Evolutionary conservation across 257 asterid species (phyloP).

Genomic region (Asclepias syriaca): DNA sequence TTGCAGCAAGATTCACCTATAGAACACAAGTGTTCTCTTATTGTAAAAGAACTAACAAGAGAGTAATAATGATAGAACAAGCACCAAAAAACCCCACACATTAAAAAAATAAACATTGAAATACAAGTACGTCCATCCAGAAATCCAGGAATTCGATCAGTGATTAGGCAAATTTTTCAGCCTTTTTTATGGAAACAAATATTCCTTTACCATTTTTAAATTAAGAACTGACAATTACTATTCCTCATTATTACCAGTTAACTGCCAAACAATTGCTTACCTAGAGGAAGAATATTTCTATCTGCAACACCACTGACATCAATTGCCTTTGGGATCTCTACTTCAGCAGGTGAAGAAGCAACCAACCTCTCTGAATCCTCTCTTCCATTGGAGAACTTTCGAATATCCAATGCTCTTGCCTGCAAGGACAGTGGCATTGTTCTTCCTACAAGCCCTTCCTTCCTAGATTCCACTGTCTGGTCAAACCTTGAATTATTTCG

Average conservation of each 20-base stretch:
- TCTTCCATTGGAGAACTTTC: conserved; percentile 44
- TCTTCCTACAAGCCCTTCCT: conserved; percentile 68
- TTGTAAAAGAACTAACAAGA: background rate
- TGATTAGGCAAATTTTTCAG: conserved; percentile 32
- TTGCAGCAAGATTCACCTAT: background rate
- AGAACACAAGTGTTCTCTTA: background rate
- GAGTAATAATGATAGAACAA: background rate
- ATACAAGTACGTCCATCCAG: conserved; percentile 30
- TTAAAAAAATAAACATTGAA: background rate
- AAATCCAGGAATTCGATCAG: conserved; percentile 35
- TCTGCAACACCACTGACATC: conserved; percentile 41
- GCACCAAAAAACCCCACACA: background rate
- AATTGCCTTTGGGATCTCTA: conserved; percentile 42
- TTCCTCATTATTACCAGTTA: conserved; percentile 38
- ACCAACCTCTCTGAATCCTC: conserved; percentile 52
- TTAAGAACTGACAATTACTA: conserved; percentile 23
- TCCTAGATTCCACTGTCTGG: conserved; percentile 65
- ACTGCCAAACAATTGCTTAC: conserved; percentile 43
- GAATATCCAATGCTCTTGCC: conserved; percentile 57
- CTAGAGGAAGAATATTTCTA: conserved; percentile 34
- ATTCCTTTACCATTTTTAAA: background rate
- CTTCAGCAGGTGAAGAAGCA: conserved; percentile 43
- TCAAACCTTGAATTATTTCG: conserved; percentile 64
- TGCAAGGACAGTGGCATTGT: conserved; percentile 53
- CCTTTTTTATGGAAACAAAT: conserved; percentile 37